These are phyloP conservation scores for Blastobotrys parvus DNA, from an alignment of 805 yeast species.

Conservation along the genomic window DNA sequence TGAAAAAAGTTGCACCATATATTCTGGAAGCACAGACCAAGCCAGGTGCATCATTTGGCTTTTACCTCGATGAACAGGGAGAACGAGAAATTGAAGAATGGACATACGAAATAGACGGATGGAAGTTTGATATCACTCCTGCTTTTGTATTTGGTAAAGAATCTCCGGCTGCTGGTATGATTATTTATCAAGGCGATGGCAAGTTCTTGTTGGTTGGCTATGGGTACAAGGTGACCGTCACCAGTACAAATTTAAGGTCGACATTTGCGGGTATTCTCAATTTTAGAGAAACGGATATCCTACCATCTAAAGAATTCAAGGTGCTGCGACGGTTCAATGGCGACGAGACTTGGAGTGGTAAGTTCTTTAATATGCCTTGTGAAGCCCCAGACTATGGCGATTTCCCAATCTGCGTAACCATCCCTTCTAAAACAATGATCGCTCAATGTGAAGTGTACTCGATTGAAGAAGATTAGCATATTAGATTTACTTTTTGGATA, in stretches of 20 bases:
- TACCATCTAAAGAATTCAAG: slow-evolving; percentile 6
- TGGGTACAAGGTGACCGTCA: slow-evolving; percentile 10
- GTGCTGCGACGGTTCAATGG: slow-evolving; percentile 13
- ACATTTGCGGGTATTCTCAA: slow-evolving; percentile 4
- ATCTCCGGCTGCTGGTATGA: slow-evolving; percentile 11
- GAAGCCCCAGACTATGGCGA: too few relatives aligned
- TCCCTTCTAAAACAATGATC: too few relatives aligned
- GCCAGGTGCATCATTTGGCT: slow-evolving; percentile 8
- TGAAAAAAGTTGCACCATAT: slow-evolving; percentile 3
- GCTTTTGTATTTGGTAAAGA: slow-evolving; percentile 11
- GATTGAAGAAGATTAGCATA: too few relatives aligned
- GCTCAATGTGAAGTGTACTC: too few relatives aligned
- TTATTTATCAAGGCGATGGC: slow-evolving; percentile 6
- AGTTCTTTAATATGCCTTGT: too few relatives aligned
- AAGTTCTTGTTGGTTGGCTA: slow-evolving; percentile 11
- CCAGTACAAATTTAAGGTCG: slow-evolving; percentile 8
- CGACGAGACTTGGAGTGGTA: too few relatives aligned
- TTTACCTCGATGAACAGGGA: slow-evolving; percentile 13
- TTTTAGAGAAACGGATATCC: slow-evolving; percentile 5
- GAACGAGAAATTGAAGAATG: background rate
- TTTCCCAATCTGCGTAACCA: too few relatives aligned
- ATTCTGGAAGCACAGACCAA: slow-evolving; percentile 8
- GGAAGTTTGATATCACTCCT: slow-evolving; percentile 3
- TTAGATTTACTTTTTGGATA: too few relatives aligned
- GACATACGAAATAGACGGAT: slow-evolving; percentile 3